Base-by-base conservation (phyloP, 129 eudicot genomes). In the Gnaphalium uliginosum region DNA sequence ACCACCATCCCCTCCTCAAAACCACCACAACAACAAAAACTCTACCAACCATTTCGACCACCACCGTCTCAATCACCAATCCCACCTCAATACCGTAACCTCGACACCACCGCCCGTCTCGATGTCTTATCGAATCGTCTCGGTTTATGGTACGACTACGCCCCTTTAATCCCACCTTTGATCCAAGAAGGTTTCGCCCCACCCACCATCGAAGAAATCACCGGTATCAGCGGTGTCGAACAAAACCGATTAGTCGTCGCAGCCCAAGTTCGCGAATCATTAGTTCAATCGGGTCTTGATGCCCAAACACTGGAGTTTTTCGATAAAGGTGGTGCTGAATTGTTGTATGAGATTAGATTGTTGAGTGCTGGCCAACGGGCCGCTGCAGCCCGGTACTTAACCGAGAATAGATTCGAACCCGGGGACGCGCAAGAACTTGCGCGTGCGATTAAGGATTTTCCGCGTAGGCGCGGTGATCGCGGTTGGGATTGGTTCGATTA, bases 31-130 rank as follows among this genome's bases (percentile, higher is more conserved):
- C 85, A 56, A 2, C 85, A 75, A 13, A 75, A 87, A 21, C 82
- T 89, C 70, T 92, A 92, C 88, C 96, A 92, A 23, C 94, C 98
- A 59, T 92, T 79, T 73, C 84, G 95, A 15, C 90, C 96, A 23
- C 98, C 98, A 4, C 86, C 90, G 1, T 96, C 98, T 1, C 89
- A 88, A 7, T 74, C 90, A 3, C 96, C 98, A 1, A 80, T 88
- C 26, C 95, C 98, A 2, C 69, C 91, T 39, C 78, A 83, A 32
- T 92, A 19, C 75, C 87, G 86, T 11, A 10, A 69, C 73, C 90
- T 89, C 48, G 96, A 89, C 81, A 78, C 87, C 54, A 56, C 27
- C 29, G 85, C 41, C 21, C 82, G 87, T 41, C 81, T 92, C 68
- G 92, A 92, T 5, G 78, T 92, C 74, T 88, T 92, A 21, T 0